phyloP scores from a whole-genome alignment of 768 basidiomycete species.

The Coprinellus aureogranulatus region DNA sequence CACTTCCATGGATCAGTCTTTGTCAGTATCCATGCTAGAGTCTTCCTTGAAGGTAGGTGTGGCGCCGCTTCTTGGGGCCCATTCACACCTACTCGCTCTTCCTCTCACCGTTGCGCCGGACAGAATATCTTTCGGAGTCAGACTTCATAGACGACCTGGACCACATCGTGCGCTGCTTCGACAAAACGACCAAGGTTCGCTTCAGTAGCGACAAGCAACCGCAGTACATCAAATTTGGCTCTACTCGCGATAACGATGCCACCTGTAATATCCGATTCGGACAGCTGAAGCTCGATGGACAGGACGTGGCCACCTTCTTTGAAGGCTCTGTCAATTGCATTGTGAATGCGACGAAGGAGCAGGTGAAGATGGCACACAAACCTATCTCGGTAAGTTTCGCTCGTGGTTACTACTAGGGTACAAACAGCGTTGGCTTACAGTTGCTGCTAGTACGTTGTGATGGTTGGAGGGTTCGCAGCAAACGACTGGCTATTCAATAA shows the following conservation, averaged over 20 bases:
- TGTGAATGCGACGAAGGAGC: constrained; percentile 17
- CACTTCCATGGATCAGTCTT: constrained; percentile 51
- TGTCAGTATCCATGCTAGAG: constrained; percentile 42
- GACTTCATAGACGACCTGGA: constrained; percentile 41
- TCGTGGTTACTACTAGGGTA: neutral
- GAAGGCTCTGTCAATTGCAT: constrained; percentile 23
- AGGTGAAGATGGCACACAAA: constrained; percentile 17
- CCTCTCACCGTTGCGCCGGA: neutral
- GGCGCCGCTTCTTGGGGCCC: neutral
- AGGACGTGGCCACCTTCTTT: constrained; percentile 19
- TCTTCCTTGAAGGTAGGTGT: constrained; percentile 35
- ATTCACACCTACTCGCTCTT: neutral
- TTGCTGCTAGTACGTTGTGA: constrained; percentile 28
- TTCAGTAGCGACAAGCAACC: constrained; percentile 39
- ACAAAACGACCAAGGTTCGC: constrained; percentile 45
- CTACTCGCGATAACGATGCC: constrained; percentile 39
- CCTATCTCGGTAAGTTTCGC: constrained; percentile 26
- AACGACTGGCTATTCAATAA: constrained; percentile 44
- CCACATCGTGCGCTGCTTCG: constrained; percentile 43
- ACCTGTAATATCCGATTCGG: constrained; percentile 44
- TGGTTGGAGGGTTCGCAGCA: constrained; percentile 52
- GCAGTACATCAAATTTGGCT: constrained; percentile 51
- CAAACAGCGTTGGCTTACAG: neutral
- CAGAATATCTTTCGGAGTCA: constrained; percentile 41
- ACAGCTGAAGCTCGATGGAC: constrained; percentile 41